Base-by-base conservation (phyloP, 495 filamentous ascomycete species). In the Penicillium odoratum region DNA sequence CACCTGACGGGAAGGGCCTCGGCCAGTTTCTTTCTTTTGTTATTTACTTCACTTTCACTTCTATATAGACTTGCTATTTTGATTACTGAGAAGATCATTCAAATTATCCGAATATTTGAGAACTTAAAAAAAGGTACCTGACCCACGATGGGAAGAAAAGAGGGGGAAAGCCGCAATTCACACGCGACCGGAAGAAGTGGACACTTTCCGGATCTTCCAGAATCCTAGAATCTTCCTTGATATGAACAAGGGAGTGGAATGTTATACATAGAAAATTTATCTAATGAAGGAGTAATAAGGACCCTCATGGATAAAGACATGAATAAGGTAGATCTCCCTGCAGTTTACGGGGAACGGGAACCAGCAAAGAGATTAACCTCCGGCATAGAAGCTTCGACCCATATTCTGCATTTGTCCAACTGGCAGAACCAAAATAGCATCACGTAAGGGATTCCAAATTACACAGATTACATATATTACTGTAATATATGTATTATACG, bases 1-100 rank as follows among this genome's bases (percentile, higher is more conserved):
- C 62, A 67, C 63, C 58, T 60, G 40, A 49, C 38, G 53, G 61
- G 43, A 46, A 46, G 43, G 46, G 62, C 62, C 64, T 64, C 59
- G 64, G 62, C 62, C 60, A 62, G 58, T 48, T 61, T 56, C 38
- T 7, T 21, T 0, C 15, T 16, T 40, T 40, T 51, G 4, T 51
- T 51, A 3, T 3, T 31, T 25, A 7, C 30, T 51, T 53, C 16
- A 29, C 33, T 15, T 30, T 9, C 16, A 56, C 5, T 15, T 48
- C 28, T 31, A 30, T 21, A 30, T 36, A 43, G 16, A 16, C 21
- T 21, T 36, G 3, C 11, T 9, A 36, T 36, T 13, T 3, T 36
- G 33, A 10, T 34, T 18, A 30, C 21, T 13, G 28, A 31, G 48
- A 36, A 28, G 18, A 9, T 36, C 9, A 11, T 36, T 11, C 8